Percentiles rank a stretch among this genome's conserved stretches.
These are phyloP conservation scores for Berkeleyomyces rouxiae DNA, from an alignment of 2,329 filamentous ascomycete genomes.

Conservation along the genomic window DNA sequence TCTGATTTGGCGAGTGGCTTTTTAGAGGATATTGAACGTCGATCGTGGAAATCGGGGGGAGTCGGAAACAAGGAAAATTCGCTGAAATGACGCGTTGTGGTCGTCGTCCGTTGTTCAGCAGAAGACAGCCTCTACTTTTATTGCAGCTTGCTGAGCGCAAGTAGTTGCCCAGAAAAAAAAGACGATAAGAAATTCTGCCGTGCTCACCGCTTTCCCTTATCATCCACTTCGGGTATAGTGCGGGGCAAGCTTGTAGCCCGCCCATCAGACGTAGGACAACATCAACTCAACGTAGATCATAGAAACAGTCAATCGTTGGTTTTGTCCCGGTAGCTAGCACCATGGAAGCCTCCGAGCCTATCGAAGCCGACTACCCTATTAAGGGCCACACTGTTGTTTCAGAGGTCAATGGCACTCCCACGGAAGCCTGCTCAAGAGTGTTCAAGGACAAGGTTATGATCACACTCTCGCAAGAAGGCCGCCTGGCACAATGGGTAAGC, in stretches of 20 bases:
- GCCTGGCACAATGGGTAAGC: slow-evolving; percentile 78
- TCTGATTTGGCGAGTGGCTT: background rate
- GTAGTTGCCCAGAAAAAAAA: slow-evolving; percentile 5
- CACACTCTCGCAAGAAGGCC: slow-evolving; percentile 72
- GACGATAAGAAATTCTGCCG: slow-evolving; percentile 21
- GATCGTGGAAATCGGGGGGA: background rate
- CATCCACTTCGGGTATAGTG: slow-evolving; percentile 21
- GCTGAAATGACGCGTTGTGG: background rate
- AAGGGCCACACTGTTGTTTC: slow-evolving; percentile 42
- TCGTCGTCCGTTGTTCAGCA: background rate
- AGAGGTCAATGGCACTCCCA: slow-evolving; percentile 48
- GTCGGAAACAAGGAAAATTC: background rate
- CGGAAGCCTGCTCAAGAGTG: slow-evolving; percentile 53
- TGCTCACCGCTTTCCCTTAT: slow-evolving; percentile 11
- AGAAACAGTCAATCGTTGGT: background rate
- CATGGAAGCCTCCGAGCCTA: background rate
- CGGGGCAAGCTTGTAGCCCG: slow-evolving; percentile 16
- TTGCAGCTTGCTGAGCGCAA: background rate
- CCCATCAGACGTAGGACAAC: background rate
- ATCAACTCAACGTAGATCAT: background rate
- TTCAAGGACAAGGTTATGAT: slow-evolving; percentile 87
- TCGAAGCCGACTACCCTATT: slow-evolving; percentile 49
- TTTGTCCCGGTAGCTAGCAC: background rate
- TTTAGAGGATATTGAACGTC: background rate
- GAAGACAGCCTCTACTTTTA: background rate